Evolutionary conservation across 2,329 filamentous ascomycete species (phyloP).

Genomic region (Neopestalotiopsis sp.): DNA sequence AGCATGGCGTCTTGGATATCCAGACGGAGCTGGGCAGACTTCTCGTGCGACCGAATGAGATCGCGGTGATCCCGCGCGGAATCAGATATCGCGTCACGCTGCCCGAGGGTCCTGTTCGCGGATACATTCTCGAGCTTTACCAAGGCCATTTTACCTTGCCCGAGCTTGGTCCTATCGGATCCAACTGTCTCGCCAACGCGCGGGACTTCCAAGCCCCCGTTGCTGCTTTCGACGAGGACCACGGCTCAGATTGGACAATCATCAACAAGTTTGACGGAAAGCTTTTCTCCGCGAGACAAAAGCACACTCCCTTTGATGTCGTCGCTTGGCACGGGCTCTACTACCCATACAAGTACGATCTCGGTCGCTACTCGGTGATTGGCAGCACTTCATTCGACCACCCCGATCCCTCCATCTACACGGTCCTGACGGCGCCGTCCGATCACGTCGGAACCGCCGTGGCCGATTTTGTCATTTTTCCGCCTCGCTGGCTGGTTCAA

Average conservation of each 20-base stretch:
- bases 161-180: constrained; percentile 75
- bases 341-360: constrained; percentile 82
- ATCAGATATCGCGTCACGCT: constrained; percentile 75
- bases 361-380: constrained; percentile 77
- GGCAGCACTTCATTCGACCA: constrained; percentile 78
- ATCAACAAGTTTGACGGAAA: constrained; percentile 33
- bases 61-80: constrained; percentile 76
- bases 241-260: constrained; percentile 38
- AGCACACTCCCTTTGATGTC: constrained; percentile 78
- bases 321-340: constrained; percentile 84
- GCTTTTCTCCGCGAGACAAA: constrained; percentile 69
- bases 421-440: constrained; percentile 66
- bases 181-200: constrained; percentile 74
- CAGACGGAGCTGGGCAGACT: constrained; percentile 78
- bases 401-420: constrained; percentile 80
- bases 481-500: constrained; percentile 72
- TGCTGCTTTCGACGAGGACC: constrained; percentile 70
- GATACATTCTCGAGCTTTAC: constrained; percentile 79
- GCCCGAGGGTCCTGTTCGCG: constrained; percentile 64
- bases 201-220: constrained; percentile 69
- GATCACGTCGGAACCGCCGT: constrained; percentile 57
- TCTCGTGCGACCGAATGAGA: constrained; percentile 79
- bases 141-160: constrained; percentile 75
- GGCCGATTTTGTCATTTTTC: constrained; percentile 76
- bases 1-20: constrained; percentile 76